phyloP scores from a whole-genome alignment of 192 early-diverging fungal species.

The Coemansia sp. region DNA sequence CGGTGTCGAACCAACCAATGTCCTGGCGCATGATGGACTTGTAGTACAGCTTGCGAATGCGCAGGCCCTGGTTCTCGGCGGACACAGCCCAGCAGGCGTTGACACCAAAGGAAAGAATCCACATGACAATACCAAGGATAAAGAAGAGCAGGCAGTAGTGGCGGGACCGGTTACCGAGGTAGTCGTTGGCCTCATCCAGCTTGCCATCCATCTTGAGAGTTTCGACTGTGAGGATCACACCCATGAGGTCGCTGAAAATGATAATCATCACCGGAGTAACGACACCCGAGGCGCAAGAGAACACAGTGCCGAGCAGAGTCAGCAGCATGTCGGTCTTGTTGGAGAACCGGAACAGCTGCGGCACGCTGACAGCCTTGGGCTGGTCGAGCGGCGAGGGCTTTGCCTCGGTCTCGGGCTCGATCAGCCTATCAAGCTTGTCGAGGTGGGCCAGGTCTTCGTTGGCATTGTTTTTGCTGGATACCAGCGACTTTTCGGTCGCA shows the following conservation, averaged over 20 bases:
- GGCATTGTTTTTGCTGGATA: neutral
- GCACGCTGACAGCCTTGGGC: conserved; percentile 39
- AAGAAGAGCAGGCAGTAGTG: conserved; percentile 27
- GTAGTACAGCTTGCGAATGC: conserved; percentile 76
- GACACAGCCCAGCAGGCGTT: conserved; percentile 39
- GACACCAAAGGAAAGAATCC: conserved; percentile 25
- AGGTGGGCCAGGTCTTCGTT: conserved; percentile 4
- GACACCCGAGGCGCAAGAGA: conserved; percentile 19
- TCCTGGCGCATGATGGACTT: conserved; percentile 81
- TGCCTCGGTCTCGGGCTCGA: neutral
- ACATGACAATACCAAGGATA: conserved; percentile 30
- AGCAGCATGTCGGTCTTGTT: conserved; percentile 49
- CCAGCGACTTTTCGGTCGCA: neutral
- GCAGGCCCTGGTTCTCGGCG: conserved; percentile 63
- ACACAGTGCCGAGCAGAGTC: conserved; percentile 36
- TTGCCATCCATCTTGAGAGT: neutral
- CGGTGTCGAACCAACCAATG: conserved; percentile 80
- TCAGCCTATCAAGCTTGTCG: conserved; percentile 12
- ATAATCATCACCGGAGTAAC: conserved; percentile 39
- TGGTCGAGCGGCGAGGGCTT: neutral
- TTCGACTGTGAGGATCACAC: conserved; percentile 4
- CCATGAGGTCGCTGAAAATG: conserved; percentile 28
- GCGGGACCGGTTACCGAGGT: neutral
- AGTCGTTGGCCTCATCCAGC: conserved; percentile 4
- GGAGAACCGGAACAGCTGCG: conserved; percentile 65